Conservation (phyloP, 2,329 filamentous ascomycete species). For the Hymenoscyphus fructigenus region DNA sequence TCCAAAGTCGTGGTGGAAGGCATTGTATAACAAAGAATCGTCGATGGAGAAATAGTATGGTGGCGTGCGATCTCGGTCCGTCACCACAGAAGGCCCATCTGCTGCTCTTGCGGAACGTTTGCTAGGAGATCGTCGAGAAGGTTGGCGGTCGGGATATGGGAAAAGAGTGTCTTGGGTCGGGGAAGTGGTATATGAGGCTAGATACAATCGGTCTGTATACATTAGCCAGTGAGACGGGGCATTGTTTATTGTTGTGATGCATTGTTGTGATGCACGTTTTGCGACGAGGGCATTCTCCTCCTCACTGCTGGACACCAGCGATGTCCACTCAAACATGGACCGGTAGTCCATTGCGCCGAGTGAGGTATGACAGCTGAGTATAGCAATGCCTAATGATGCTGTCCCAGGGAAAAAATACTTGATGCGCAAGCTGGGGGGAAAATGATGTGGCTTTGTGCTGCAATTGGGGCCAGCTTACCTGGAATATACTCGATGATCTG, state of each 20-base stretch:
- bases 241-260: conserved; percentile 10
- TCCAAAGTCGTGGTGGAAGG: conserved; percentile 97
- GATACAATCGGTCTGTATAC: conserved; percentile 81
- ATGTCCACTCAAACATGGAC: conserved; percentile 28
- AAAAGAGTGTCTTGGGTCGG: conserved; percentile 82
- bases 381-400: conserved; percentile 29
- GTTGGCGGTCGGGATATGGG: conserved; percentile 66
- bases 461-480: conserved; percentile 55
- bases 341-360: conserved; percentile 18
- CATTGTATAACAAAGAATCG: conserved; percentile 90
- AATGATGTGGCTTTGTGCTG: conserved; percentile 13
- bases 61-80: conserved; percentile 53
- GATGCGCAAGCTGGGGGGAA: conserved; percentile 5
- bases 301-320: conserved; percentile 23
- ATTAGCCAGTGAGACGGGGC: conserved; percentile 39
- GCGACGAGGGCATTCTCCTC: conserved; percentile 15
- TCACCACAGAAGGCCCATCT: conserved; percentile 52
- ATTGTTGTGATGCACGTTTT: conserved; percentile 10
- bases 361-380: conserved; percentile 7
- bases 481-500: conserved; percentile 96
- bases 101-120: conserved; percentile 71
- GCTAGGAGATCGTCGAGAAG: conserved; percentile 62
- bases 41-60: conserved; percentile 97
- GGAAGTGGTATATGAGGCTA: conserved; percentile 83
- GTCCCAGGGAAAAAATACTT: conserved; percentile 5